Conservation (phyloP, 805 yeast species). For the Candida endomychidarum region DNA sequence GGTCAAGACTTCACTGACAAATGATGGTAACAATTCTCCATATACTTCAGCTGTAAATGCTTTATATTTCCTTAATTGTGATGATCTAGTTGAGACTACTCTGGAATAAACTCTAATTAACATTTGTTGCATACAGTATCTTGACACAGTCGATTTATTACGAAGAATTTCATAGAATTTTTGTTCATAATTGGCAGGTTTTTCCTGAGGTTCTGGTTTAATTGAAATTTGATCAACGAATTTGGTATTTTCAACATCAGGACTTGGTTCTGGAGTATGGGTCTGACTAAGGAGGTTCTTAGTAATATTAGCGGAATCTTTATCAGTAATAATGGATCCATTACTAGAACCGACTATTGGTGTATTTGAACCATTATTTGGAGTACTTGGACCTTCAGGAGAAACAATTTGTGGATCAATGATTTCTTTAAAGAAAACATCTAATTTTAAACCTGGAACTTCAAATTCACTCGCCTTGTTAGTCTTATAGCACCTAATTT, state of each 20-base stretch:
- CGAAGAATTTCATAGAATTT: slow-evolving; percentile 23
- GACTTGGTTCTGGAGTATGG: slow-evolving; percentile 7
- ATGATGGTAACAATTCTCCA: slow-evolving; percentile 83
- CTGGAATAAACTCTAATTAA: slow-evolving; percentile 73
- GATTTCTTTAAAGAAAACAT: neutral
- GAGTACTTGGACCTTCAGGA: too few relatives aligned
- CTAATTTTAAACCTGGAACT: slow-evolving; percentile 3
- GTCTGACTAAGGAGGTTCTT: neutral
- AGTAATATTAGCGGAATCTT: neutral
- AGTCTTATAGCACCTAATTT: slow-evolving; percentile 19
- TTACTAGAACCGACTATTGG: too few relatives aligned
- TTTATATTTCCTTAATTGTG: slow-evolving; percentile 63
- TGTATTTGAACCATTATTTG: too few relatives aligned
- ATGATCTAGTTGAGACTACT: slow-evolving; percentile 72
- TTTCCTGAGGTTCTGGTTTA: too few relatives aligned
- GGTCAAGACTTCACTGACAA: slow-evolving; percentile 58
- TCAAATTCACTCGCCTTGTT: neutral
- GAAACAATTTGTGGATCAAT: neutral
- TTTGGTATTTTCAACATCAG: neutral
- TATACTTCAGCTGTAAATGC: slow-evolving; percentile 90
- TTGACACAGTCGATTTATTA: slow-evolving; percentile 24
- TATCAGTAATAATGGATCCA: too few relatives aligned
- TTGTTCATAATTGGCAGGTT: slow-evolving; percentile 22
- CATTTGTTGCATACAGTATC: slow-evolving; percentile 60
- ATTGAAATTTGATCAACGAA: too few relatives aligned